Evolutionary conservation across 345 rosid genomes (phyloP).

Genomic region (Punica granatum): DNA sequence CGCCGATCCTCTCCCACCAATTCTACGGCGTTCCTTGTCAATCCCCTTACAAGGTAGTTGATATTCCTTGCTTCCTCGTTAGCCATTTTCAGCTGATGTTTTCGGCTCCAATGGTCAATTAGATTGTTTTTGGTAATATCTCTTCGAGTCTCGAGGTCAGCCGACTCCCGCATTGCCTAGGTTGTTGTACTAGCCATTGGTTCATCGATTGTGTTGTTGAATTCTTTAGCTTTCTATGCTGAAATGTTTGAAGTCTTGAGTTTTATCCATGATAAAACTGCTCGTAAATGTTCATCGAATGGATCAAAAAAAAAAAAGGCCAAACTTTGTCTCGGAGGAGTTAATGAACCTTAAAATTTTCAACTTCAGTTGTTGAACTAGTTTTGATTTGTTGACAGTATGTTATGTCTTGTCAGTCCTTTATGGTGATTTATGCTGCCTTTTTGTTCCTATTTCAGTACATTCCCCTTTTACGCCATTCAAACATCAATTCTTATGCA

Average conservation of each 20-base stretch:
- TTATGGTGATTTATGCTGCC: not conserved
- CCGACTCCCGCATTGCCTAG: not conserved
- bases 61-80: not conserved
- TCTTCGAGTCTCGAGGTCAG: not conserved
- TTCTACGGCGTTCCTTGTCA: constrained; percentile 29
- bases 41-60: constrained; percentile 12
- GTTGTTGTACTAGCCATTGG: not conserved
- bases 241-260: not conserved
- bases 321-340: not conserved
- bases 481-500: constrained; percentile 23
- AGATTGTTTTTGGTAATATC: not conserved
- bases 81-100: not conserved
- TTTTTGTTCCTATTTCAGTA: not conserved
- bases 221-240: not conserved
- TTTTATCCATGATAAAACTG: not conserved
- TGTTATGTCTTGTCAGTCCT: not conserved
- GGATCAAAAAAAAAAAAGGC: not conserved
- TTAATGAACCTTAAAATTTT: not conserved
- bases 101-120: not conserved
- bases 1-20: constrained; percentile 23
- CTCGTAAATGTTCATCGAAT: not conserved
- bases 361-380: not conserved
- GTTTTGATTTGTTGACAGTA: not conserved
- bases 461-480: constrained; percentile 20
- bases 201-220: not conserved